These are phyloP conservation scores for Cetraspora pellucida DNA, from an alignment of 192 early-diverging fungal species.

Conservation along the genomic window DNA sequence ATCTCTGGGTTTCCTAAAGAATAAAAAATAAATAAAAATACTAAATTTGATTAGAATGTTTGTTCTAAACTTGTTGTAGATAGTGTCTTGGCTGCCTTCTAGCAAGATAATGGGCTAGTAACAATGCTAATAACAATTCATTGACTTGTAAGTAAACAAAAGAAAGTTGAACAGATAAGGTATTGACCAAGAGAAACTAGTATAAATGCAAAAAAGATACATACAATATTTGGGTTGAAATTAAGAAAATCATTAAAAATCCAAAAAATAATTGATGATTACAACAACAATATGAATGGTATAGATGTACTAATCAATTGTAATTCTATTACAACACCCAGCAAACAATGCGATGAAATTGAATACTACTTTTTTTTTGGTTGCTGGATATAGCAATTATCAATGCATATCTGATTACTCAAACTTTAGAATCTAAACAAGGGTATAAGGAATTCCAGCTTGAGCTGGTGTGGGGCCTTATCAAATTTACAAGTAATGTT, in stretches of 20 bases:
- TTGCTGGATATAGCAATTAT: too few species aligned
- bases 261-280: constrained; percentile 11
- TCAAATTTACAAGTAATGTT: too few species aligned
- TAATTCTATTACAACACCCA: constrained; percentile 25
- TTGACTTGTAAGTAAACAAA: neutral
- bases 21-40: neutral
- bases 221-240: neutral
- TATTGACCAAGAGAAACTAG: neutral
- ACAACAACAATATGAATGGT: constrained; percentile 31
- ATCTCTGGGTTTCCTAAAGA: neutral
- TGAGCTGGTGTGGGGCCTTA: too few species aligned
- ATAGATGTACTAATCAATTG: constrained; percentile 29
- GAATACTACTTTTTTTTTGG: constrained; percentile 1
- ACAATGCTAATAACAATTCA: neutral
- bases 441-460: too few species aligned
- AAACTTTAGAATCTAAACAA: too few species aligned
- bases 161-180: neutral
- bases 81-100: constrained; percentile 14
- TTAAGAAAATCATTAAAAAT: neutral
- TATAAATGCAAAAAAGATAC: neutral
- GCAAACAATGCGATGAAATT: constrained; percentile 12
- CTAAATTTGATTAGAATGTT: neutral
- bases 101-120: neutral
- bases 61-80: neutral
- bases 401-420: too few species aligned